Conservation (phyloP, 352 stramenopile species). For the Pythium diclinum region DNA sequence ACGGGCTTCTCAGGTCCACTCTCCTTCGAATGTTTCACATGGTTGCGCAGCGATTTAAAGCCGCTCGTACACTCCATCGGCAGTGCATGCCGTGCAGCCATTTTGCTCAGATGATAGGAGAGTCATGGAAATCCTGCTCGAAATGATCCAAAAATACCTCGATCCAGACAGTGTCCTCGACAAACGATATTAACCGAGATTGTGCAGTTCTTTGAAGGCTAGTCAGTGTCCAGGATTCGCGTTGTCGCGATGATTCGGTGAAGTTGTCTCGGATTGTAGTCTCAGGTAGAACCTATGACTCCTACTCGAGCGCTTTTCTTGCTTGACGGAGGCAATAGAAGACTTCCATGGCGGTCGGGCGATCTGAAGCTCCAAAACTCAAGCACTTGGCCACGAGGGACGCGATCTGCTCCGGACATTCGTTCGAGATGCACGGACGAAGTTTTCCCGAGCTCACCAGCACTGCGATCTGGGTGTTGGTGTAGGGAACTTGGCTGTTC, state of each 20-base stretch:
- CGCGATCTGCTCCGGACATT: not conserved
- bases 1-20: slow-evolving; percentile 3
- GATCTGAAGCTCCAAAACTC: not conserved
- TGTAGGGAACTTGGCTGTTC: not conserved
- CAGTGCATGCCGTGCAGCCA: not conserved
- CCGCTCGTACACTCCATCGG: slow-evolving; percentile 30
- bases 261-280: not conserved
- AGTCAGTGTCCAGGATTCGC: no score
- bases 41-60: slow-evolving; percentile 41
- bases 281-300: not conserved
- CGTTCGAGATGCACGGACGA: not conserved
- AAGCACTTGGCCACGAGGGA: not conserved
- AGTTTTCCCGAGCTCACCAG: not conserved
- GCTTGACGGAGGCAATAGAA: not conserved
- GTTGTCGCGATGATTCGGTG: no score
- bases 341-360: not conserved
- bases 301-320: not conserved
- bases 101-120: not conserved
- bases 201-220: no score
- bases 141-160: not conserved
- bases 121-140: not conserved
- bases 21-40: slow-evolving; percentile 36
- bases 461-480: not conserved
- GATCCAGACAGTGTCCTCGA: no score
- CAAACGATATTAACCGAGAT: no score